These are phyloP conservation scores for Lecanosticta acicola DNA, from an alignment of 2,329 filamentous ascomycete species.

Conservation along the genomic window DNA sequence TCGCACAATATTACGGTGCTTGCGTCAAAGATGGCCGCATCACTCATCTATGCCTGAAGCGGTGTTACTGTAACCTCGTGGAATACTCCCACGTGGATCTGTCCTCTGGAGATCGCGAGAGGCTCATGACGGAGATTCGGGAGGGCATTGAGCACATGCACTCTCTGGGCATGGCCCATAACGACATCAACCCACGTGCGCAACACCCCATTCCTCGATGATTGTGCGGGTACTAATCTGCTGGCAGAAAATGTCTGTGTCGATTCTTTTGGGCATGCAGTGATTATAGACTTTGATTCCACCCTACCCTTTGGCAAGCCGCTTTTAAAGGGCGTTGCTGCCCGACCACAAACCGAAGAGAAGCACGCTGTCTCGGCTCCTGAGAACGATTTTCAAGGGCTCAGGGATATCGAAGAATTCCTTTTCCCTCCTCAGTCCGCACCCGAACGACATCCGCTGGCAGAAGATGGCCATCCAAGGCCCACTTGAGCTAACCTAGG, in stretches of 20 bases:
- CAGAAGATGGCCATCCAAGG: not conserved
- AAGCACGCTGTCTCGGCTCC: conserved; percentile 14
- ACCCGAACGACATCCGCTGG: not conserved
- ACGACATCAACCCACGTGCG: conserved; percentile 20
- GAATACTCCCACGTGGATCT: conserved; percentile 20
- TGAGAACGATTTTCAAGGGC: conserved; percentile 20
- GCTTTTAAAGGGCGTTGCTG: conserved; percentile 26
- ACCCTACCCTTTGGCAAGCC: conserved; percentile 28
- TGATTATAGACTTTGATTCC: conserved; percentile 37
- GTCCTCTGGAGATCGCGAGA: conserved; percentile 14
- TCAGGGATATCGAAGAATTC: conserved; percentile 7
- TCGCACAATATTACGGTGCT: conserved; percentile 29
- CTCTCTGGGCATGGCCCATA: conserved; percentile 28
- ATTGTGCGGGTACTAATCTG: not conserved
- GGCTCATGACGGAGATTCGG: conserved; percentile 22
- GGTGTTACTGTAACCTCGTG: conserved; percentile 24
- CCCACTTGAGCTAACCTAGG: not conserved
- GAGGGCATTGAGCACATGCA: conserved; percentile 34
- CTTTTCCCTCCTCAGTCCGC: conserved; percentile 1
- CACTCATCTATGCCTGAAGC: conserved; percentile 27
- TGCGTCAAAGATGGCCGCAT: conserved; percentile 26
- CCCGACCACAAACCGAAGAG: conserved; percentile 4
- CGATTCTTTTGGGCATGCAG: conserved; percentile 26
- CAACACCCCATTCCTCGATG: not conserved
- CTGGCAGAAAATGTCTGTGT: conserved; percentile 32